Conservation (phyloP, 2,329 filamentous ascomycete species). For the Sarocladium oryzae region DNA sequence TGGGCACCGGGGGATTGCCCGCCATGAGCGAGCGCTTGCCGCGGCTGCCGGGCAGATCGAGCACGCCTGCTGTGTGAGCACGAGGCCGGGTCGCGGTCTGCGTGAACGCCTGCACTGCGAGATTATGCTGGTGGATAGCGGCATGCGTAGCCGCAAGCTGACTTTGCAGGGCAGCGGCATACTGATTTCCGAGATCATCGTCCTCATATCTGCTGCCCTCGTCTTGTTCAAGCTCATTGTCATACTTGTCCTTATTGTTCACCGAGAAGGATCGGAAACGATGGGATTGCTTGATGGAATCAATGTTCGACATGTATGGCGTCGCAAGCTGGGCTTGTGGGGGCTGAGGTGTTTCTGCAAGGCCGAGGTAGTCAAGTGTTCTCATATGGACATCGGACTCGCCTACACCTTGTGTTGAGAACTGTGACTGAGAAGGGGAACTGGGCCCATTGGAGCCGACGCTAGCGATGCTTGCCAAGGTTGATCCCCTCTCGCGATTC, state of each 20-base stretch:
- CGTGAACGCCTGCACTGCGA: slow-evolving; percentile 84
- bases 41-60: slow-evolving; percentile 68
- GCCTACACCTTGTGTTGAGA: slow-evolving; percentile 75
- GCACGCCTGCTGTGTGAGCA: slow-evolving; percentile 82
- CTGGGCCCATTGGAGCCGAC: slow-evolving; percentile 85
- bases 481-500: slow-evolving; percentile 76
- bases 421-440: slow-evolving; percentile 80
- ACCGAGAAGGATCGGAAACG: slow-evolving; percentile 96
- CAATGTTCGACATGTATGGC: slow-evolving; percentile 68
- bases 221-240: slow-evolving; percentile 75
- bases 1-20: slow-evolving; percentile 63
- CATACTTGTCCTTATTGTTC: slow-evolving; percentile 97
- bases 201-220: slow-evolving; percentile 12
- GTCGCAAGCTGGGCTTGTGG: slow-evolving; percentile 66
- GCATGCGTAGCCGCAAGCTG: slow-evolving; percentile 56
- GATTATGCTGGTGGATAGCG: slow-evolving; percentile 82
- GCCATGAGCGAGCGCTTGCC: slow-evolving; percentile 68
- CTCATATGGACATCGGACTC: slow-evolving; percentile 84
- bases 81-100: slow-evolving; percentile 71
- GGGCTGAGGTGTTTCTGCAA: slow-evolving; percentile 88
- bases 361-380: slow-evolving; percentile 89
- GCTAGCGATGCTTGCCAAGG: slow-evolving; percentile 74
- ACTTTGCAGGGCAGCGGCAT: slow-evolving; percentile 50
- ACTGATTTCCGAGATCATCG: not conserved
- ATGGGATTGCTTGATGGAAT: slow-evolving; percentile 71